Evolutionary conservation across 768 basidiomycete genomes (phyloP), one percentile per base, ranked within the genome.

Genomic region (Trametes sanguinea): DNA sequence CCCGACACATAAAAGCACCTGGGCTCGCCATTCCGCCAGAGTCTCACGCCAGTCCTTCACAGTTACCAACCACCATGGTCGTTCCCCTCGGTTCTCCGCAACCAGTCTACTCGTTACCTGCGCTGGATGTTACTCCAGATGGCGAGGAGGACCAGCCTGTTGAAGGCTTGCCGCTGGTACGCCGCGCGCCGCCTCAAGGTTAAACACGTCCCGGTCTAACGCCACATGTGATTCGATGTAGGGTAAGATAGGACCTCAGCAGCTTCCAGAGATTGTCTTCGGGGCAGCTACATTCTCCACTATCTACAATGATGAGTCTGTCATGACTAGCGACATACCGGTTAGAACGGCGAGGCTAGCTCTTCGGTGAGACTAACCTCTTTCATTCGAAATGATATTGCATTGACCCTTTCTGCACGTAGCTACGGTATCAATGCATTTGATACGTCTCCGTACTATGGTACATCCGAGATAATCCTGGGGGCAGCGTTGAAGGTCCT

Each of bases 361-460:
- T 8, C 78, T 94, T 45, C 81, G 90, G 92, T 93, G 74, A 42
- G 77, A 30, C 14, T 6, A 6, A 37, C 11, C 35, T 37, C 35
- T 6, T 32, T 35, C 37, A 14, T 16, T 16, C 14, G 16, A 30
- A 6, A 30, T 33, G n/a, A 48, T 42, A 3, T 11, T 43, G 10
- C 45, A 40, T 45, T 48, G 10, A 37, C 35, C 17, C 17, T 33
- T 13, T 33, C 42, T 39, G 33, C 42, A 29, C 61, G n/a, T 42
- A 93, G 93, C 44, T 94, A 92, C 75, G 93, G 92, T 30, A 87
- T 95, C 57, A 75, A 74, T 37, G 88, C 88, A 0, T 90, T 95
- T 69, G 93, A 95, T 73, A 95, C 93, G 2, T 83, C 91, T 11
- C 83, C 86, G 6, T 91, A 85, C 71, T 95, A 95, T 68, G 90